phyloP scores from a whole-genome alignment of 1,284 basidiomycete species.

The Papiliotrema nemorosa region DNA sequence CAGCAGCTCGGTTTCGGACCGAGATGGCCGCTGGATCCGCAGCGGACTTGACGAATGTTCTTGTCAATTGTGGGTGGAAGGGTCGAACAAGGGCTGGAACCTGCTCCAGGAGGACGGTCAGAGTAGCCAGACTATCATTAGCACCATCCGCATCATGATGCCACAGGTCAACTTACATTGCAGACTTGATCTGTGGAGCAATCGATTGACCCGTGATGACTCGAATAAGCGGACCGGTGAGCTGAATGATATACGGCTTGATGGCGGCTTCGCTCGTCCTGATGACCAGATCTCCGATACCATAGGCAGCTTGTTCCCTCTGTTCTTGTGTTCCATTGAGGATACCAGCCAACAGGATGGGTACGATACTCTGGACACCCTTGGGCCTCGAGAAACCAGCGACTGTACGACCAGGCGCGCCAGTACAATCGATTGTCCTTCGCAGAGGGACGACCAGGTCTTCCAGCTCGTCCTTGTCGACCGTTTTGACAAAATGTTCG shows the following conservation, averaged over 20 bases:
- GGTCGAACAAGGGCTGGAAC: slow-evolving; percentile 91
- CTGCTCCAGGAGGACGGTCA: slow-evolving; percentile 73
- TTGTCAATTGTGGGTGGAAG: slow-evolving; percentile 96
- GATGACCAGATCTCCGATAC: slow-evolving; percentile 90
- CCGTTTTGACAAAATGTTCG: slow-evolving; percentile 82
- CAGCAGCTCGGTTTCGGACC: slow-evolving; percentile 77
- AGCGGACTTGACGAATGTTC: slow-evolving; percentile 93
- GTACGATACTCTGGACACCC: slow-evolving; percentile 81
- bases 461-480: slow-evolving; percentile 91
- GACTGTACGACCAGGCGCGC: slow-evolving; percentile 71
- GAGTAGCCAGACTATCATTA: slow-evolving; percentile 58
- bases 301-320: slow-evolving; percentile 85
- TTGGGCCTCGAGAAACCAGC: slow-evolving; percentile 87
- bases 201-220: slow-evolving; percentile 83
- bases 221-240: slow-evolving; percentile 93
- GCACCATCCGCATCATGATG: background rate
- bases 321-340: slow-evolving; percentile 56
- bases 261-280: slow-evolving; percentile 82
- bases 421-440: slow-evolving; percentile 80
- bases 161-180: slow-evolving; percentile 54
- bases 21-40: slow-evolving; percentile 73
- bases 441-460: slow-evolving; percentile 82
- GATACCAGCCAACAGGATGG: slow-evolving; percentile 80
- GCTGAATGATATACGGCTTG: slow-evolving; percentile 94
- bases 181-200: slow-evolving; percentile 85